phyloP scores from a whole-genome alignment of 495 filamentous ascomycete species.

The Barbatosphaeria neglecta region DNA sequence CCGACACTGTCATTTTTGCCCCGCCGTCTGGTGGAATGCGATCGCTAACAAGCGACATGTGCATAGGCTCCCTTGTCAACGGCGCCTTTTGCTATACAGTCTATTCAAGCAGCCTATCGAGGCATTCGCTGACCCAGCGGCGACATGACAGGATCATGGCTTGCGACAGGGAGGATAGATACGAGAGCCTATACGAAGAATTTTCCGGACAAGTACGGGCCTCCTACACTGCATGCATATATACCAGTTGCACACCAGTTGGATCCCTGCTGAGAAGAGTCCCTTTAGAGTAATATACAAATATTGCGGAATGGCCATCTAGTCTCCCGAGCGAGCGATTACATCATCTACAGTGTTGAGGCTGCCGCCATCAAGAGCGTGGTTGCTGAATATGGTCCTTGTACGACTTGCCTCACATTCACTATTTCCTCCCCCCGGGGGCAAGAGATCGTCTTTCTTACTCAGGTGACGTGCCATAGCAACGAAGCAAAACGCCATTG shows the following conservation, averaged over 20 bases:
- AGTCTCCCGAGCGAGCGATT: conserved; percentile 89
- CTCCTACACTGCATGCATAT: conserved; percentile 12
- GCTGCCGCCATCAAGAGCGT: conserved; percentile 78
- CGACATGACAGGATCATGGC: conserved; percentile 76
- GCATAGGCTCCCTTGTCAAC: neutral
- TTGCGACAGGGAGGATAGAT: conserved; percentile 81
- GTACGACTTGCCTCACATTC: conserved; percentile 44
- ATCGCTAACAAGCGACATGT: neutral
- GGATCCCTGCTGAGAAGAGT: conserved; percentile 44
- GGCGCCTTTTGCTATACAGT: neutral
- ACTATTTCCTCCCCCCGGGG: conserved; percentile 1
- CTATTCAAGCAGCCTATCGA: too few relatives aligned
- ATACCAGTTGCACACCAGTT: conserved; percentile 16
- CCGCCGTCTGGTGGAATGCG: neutral
- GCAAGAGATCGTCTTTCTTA: conserved; percentile 3
- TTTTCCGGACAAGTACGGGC: conserved; percentile 57
- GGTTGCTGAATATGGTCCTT: conserved; percentile 77
- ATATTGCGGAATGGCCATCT: conserved; percentile 88
- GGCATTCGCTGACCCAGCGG: neutral
- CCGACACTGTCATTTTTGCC: neutral
- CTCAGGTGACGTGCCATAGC: conserved; percentile 38
- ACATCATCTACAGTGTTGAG: conserved; percentile 96
- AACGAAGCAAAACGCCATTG: conserved; percentile 85
- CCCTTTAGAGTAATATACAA: conserved; percentile 51
- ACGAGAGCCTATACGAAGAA: conserved; percentile 61